Percentiles rank a stretch among this genome's conserved stretches.
phyloP scores from a whole-genome alignment of 139 green algal genomes.

The Pseudopediastrum boryanum region DNA sequence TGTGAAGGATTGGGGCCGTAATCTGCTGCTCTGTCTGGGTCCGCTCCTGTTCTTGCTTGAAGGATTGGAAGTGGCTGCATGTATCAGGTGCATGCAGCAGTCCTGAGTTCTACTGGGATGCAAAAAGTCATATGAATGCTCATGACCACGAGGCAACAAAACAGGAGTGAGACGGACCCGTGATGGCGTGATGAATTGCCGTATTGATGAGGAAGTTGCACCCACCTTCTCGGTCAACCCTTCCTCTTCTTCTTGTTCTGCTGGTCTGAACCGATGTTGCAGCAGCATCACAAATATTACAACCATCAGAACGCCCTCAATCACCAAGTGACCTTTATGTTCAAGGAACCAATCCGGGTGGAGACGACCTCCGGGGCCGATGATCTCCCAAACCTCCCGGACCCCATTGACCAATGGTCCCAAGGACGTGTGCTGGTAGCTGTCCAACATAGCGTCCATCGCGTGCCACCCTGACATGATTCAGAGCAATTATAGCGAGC shows the following conservation, averaged over 20 bases:
- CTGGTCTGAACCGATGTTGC: conserved; percentile 65
- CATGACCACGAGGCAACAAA: not conserved
- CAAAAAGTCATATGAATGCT: too few relatives aligned
- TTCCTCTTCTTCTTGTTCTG: conserved; percentile 43
- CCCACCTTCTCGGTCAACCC: conserved; percentile 79
- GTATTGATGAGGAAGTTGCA: too few relatives aligned
- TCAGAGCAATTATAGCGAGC: too few relatives aligned
- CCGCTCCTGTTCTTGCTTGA: not conserved
- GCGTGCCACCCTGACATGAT: too few relatives aligned
- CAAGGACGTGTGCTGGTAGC: too few relatives aligned
- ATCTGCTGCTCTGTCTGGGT: too few relatives aligned
- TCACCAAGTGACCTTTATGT: conserved; percentile 77
- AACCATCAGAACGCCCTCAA: conserved; percentile 79
- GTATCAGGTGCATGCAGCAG: not conserved
- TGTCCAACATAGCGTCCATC: too few relatives aligned
- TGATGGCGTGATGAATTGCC: not conserved
- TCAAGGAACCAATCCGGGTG: conserved; percentile 84
- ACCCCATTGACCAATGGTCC: too few relatives aligned
- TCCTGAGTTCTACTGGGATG: not conserved
- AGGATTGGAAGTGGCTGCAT: not conserved
- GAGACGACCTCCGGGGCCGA: conserved; percentile 78
- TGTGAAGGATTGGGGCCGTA: too few relatives aligned
- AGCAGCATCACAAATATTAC: conserved; percentile 82
- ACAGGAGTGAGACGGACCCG: not conserved
- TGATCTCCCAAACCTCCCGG: conserved; percentile 76